Conservation (phyloP, 140 eudicot species). For the Eryngium alpinum region DNA sequence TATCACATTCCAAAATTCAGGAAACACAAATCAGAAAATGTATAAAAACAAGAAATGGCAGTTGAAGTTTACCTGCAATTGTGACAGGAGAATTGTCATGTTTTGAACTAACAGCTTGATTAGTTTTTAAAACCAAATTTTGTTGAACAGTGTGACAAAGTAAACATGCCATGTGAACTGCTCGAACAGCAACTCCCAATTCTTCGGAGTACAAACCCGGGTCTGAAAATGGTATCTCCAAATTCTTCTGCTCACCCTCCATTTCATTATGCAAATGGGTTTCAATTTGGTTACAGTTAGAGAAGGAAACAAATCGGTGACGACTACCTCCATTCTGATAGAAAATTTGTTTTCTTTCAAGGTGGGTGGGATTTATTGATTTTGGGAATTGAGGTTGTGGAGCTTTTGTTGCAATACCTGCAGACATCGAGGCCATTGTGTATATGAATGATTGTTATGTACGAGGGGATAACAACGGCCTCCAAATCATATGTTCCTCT, state of each 20-base stretch:
- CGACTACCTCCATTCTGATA: slow-evolving; percentile 13
- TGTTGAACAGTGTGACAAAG: slow-evolving; percentile 71
- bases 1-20: not conserved
- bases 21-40: slow-evolving; percentile 14
- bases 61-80: slow-evolving; percentile 53
- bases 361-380: slow-evolving; percentile 24
- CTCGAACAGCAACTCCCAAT: slow-evolving; percentile 79
- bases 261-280: slow-evolving; percentile 27
- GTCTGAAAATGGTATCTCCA: slow-evolving; percentile 18
- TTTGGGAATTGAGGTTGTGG: slow-evolving; percentile 16
- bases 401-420: slow-evolving; percentile 27
- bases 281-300: slow-evolving; percentile 18
- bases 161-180: slow-evolving; percentile 84
- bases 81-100: slow-evolving; percentile 87
- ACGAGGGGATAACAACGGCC: too few species aligned
- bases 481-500: too few species aligned
- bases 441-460: not conserved
- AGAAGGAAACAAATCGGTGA: slow-evolving; percentile 20
- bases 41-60: not conserved
- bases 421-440: slow-evolving; percentile 41
- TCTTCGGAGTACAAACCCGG: slow-evolving; percentile 40
- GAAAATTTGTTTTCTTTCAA: slow-evolving; percentile 4
- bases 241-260: slow-evolving; percentile 27
- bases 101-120: slow-evolving; percentile 57
- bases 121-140: slow-evolving; percentile 34